A percentile compares a stretch with the other conserved stretches of the same genome.
Evolutionary conservation across 139 green algal species (phyloP).

Genomic region (Desmodesmus armatus): DNA sequence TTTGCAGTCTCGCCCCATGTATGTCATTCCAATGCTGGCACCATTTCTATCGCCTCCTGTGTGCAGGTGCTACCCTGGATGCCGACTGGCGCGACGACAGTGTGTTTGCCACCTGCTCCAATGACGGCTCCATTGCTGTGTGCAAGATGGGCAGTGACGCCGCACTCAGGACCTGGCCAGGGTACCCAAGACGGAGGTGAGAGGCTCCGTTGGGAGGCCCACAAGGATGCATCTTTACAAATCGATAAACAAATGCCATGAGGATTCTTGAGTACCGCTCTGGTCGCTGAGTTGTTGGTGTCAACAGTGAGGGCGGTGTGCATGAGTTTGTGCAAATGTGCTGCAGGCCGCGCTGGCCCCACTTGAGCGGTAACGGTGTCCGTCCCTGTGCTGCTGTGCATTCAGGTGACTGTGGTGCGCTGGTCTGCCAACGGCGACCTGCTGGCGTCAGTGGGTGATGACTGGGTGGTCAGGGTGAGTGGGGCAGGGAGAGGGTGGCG

Average conservation of each 20-base stretch:
- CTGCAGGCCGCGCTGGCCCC: not conserved
- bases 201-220: not conserved
- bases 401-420: slow-evolving; percentile 88
- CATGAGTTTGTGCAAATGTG: not conserved
- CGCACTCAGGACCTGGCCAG: slow-evolving; percentile 81
- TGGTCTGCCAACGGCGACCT: slow-evolving; percentile 85
- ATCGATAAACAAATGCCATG: not conserved
- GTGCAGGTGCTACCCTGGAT: slow-evolving; percentile 85
- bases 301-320: too few species aligned
- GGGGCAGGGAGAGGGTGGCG: slow-evolving; percentile 36
- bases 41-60: not conserved
- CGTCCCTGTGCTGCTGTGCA: not conserved
- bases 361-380: not conserved
- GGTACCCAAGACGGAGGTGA: slow-evolving; percentile 81
- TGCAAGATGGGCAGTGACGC: slow-evolving; percentile 74
- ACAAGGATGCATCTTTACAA: not conserved
- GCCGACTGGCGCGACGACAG: slow-evolving; percentile 93
- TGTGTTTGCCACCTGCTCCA: slow-evolving; percentile 92
- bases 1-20: too few species aligned
- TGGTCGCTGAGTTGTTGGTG: not conserved
- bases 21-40: too few species aligned
- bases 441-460: slow-evolving; percentile 92
- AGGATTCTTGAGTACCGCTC: too few species aligned
- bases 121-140: slow-evolving; percentile 89
- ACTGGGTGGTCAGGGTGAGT: slow-evolving; percentile 84